Base-by-base conservation (phyloP, 768 basidiomycete species). In the Lentinula boryana region DNA sequence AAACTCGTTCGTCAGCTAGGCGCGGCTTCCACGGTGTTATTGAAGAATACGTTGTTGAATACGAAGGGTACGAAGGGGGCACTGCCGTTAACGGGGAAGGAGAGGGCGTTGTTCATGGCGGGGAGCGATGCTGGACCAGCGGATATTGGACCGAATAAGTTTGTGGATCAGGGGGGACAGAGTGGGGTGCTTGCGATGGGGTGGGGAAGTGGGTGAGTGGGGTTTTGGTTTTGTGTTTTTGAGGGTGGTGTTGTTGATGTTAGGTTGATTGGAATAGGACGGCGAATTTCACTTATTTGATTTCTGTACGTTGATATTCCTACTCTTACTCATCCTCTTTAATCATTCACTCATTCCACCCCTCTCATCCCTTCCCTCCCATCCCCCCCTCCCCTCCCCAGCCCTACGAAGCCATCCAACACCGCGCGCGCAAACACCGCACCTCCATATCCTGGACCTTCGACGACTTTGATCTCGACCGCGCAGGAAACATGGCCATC, bases 171-270 rank as follows among this genome's bases (percentile, higher is more conserved):
- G 66, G 76, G 75, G 23, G 85, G 86, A 27, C 73, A 76, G 33
- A 82, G 80, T 52, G 93, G 93, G 9, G 79, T 89, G 16, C 78
- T 97, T 21, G 93, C 92, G 7, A 88, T 94, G 87, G 93, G 93
- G 13, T 97, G 95, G 95, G 95, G 93, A 40, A 89, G 87, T 54
- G 93, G 92, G 73, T 78, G 49, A 41, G 74, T 66, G 18, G 50
- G 21, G 16, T 36, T 50, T 43, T 41, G 7, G 1, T 23, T 44
- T 18, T 44, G 27, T 27, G 32, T 13, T 32, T 21, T 38, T 5
- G 13, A 16, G 6, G 12, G 1, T 41, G 15, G 48, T 16, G 10
- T 40, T 36, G 31, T 8, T n/a, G 1, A 10, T 4, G 5, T n/a
- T 23, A 6, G n/a, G n/a, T n/a, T n/a, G n/a, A n/a, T n/a, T 41